These are phyloP conservation scores for Tetrahymena elliotti DNA, from an alignment of 73 alveolate species.

Conservation along the genomic window DNA sequence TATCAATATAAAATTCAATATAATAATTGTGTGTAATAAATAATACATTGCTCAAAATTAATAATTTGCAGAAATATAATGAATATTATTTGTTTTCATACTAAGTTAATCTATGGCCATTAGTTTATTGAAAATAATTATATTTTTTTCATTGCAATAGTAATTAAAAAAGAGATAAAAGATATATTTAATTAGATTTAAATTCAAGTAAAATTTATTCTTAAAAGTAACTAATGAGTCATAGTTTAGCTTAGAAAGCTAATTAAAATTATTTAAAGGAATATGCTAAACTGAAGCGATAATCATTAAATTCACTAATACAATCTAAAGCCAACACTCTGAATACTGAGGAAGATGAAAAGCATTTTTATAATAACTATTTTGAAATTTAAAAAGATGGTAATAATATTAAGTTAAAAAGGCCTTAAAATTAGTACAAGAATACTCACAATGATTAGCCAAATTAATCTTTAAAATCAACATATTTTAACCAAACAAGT, in stretches of 20 bases:
- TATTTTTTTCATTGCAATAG: not conserved
- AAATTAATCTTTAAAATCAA: not conserved
- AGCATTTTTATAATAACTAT: not conserved
- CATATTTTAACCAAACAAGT: not conserved
- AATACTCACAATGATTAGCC: not conserved
- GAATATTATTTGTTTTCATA: not conserved
- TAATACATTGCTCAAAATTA: not conserved
- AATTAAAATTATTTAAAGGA: not conserved
- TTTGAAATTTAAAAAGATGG: not conserved
- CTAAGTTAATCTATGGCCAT: not conserved
- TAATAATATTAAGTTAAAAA: not conserved
- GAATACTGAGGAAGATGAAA: not conserved
- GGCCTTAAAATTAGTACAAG: not conserved
- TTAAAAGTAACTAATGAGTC: not conserved
- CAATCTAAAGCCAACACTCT: not conserved
- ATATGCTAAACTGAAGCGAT: not conserved
- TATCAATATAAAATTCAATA: too few species aligned
- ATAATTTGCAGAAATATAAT: not conserved
- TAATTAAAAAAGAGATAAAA: not conserved
- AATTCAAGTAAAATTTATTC: not conserved
- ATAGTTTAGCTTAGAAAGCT: not conserved
- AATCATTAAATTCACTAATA: not conserved
- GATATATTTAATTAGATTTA: not conserved
- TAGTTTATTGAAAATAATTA: not conserved
- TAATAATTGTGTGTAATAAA: too few species aligned